Conservation (phyloP, 345 rosid genomes). For the Mangifera indica region DNA sequence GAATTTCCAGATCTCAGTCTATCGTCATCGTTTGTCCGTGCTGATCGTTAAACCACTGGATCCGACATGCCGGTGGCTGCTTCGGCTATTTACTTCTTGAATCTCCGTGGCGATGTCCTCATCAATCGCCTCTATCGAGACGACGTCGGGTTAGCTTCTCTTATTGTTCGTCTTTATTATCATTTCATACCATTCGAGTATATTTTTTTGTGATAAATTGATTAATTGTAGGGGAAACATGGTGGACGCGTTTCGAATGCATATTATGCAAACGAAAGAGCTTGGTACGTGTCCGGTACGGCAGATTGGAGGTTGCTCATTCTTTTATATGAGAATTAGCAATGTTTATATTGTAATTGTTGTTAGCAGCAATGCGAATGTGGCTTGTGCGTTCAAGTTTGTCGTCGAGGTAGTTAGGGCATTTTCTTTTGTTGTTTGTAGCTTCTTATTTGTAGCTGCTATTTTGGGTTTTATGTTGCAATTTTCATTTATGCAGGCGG, state of each 20-base stretch:
- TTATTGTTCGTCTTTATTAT: background rate
- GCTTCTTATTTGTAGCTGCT: background rate
- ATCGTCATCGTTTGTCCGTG: background rate
- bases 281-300: conserved; percentile 95
- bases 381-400: conserved; percentile 97
- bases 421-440: background rate
- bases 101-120: conserved; percentile 98
- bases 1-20: conserved; percentile 5
- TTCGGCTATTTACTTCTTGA: conserved; percentile 94
- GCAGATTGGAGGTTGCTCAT: conserved; percentile 98
- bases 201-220: no score
- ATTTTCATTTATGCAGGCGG: conserved; percentile 53
- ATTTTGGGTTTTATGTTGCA: background rate
- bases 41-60: conserved; percentile 25
- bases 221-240: conserved; percentile 69
- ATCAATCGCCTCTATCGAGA: conserved; percentile 98
- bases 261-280: conserved; percentile 98
- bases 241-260: conserved; percentile 99
- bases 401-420: conserved; percentile 74
- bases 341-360: conserved; percentile 97
- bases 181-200: no score
- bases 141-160: conserved; percentile 73
- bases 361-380: conserved; percentile 99
- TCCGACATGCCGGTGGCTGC: conserved; percentile 99
- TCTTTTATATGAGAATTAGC: conserved; percentile 95